Evolutionary conservation across 768 basidiomycete genomes (phyloP).

Genomic region (Rhodosporidiobolus odoratus): DNA sequence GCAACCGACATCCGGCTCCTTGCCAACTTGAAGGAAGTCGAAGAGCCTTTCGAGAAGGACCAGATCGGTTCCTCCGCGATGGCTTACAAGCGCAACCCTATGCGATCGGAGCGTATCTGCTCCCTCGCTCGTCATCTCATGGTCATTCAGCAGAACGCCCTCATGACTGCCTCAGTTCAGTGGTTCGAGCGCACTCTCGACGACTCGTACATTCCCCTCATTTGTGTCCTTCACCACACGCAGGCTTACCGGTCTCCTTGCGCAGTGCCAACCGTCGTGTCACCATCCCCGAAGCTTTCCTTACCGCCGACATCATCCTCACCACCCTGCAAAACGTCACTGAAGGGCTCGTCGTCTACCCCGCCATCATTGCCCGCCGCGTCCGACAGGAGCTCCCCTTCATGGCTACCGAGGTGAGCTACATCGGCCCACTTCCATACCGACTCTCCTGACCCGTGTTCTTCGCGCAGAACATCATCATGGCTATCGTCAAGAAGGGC

Average conservation of each 20-base stretch:
- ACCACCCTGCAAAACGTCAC: slow-evolving; percentile 93
- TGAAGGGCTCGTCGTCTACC: slow-evolving; percentile 99
- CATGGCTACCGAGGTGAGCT: slow-evolving; percentile 81
- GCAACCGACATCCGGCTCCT: slow-evolving; percentile 90
- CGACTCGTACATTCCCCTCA: slow-evolving; percentile 61
- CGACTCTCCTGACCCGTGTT: not conserved
- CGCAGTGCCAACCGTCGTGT: slow-evolving; percentile 88
- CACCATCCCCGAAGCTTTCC: slow-evolving; percentile 91
- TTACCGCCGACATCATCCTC: slow-evolving; percentile 92
- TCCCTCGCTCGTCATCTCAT: slow-evolving; percentile 92
- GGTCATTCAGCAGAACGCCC: slow-evolving; percentile 89
- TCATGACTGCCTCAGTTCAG: slow-evolving; percentile 90
- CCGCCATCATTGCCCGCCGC: slow-evolving; percentile 84
- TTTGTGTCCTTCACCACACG: not conserved
- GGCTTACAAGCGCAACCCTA: slow-evolving; percentile 99
- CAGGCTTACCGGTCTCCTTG: slow-evolving; percentile 1
- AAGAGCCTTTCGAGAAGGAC: slow-evolving; percentile 97
- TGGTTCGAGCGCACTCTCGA: slow-evolving; percentile 99
- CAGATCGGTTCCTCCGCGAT: slow-evolving; percentile 90
- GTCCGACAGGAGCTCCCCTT: slow-evolving; percentile 94
- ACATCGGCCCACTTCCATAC: not conserved
- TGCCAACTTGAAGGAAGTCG: slow-evolving; percentile 96
- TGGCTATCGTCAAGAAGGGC: slow-evolving; percentile 85
- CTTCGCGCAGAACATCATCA: slow-evolving; percentile 69
- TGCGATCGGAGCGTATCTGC: slow-evolving; percentile 97